A percentile compares a stretch with the other conserved stretches of the same genome.
phyloP scores from a whole-genome alignment of 768 basidiomycete species.

The Baorangia bicolor region DNA sequence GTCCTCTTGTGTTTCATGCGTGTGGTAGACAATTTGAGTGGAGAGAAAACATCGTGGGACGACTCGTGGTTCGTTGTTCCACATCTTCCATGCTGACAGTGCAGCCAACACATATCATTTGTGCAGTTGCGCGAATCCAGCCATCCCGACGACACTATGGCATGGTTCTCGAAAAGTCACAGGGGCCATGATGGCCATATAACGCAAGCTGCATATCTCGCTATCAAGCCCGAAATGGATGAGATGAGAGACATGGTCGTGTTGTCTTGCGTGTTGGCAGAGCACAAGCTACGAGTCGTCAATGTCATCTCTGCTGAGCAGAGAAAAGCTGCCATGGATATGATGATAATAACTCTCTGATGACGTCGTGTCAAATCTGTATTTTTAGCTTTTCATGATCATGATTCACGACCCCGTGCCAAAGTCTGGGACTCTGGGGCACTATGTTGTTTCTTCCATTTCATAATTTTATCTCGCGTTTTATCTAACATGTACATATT shows the following conservation, averaged over 20 bases:
- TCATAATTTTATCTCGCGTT: no score
- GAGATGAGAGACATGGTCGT: constrained; percentile 17
- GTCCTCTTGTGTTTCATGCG: constrained; percentile 10
- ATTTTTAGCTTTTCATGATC: no score
- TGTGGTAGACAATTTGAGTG: constrained; percentile 16
- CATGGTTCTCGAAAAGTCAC: constrained; percentile 12
- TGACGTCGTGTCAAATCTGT: neutral
- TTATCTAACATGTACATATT: neutral
- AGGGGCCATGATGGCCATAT: neutral
- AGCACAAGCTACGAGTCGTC: constrained; percentile 4
- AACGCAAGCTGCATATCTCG: constrained; percentile 2
- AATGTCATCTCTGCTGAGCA: neutral
- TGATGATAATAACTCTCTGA: constrained; percentile 1
- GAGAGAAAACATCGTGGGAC: neutral
- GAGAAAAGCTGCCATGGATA: neutral
- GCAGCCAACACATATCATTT: neutral
- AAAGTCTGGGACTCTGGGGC: no score
- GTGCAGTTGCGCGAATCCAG: constrained; percentile 12
- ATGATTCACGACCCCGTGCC: no score
- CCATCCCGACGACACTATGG: neutral
- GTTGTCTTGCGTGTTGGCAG: constrained; percentile 21
- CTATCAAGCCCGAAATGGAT: constrained; percentile 12
- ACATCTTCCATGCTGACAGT: neutral
- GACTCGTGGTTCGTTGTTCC: constrained; percentile 15
- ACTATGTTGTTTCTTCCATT: no score